Percentiles rank a stretch among this genome's conserved stretches.
These are phyloP conservation scores for Gossypium schwendimanii DNA, from an alignment of 441 rosid species.

Conservation along the genomic window DNA sequence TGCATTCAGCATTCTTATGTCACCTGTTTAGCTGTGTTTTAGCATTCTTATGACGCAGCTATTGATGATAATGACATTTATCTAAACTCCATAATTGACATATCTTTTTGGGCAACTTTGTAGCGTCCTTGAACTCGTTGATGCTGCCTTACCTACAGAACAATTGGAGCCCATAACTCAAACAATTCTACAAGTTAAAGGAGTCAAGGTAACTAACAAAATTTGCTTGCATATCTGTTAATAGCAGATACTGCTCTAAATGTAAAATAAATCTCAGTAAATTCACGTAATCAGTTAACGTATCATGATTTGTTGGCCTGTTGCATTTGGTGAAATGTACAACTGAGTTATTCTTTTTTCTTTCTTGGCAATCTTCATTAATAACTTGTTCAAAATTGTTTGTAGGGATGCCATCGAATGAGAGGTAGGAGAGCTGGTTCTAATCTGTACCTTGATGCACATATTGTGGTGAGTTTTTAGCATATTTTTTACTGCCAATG, in stretches of 20 bases:
- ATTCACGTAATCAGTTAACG: background rate
- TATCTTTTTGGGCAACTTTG: constrained; percentile 15
- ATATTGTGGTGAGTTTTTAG: constrained; percentile 64
- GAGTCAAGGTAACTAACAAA: constrained; percentile 53
- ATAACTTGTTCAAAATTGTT: constrained; percentile 10
- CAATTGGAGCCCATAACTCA: constrained; percentile 59
- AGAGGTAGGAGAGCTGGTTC: constrained; percentile 98
- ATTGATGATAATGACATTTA: background rate
- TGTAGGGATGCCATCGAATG: constrained; percentile 87
- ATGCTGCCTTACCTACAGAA: constrained; percentile 81
- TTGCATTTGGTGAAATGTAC: background rate
- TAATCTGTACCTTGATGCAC: constrained; percentile 78
- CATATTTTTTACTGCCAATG: background rate
- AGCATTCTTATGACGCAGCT: background rate
- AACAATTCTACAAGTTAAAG: constrained; percentile 72
- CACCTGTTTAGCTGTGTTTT: constrained; percentile 3
- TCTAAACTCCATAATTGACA: constrained; percentile 15
- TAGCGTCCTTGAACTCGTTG: constrained; percentile 89
- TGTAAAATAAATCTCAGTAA: background rate
- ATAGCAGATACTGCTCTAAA: background rate
- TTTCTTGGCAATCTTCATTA: constrained; percentile 3
- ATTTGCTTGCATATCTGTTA: background rate
- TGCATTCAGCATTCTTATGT: background rate
- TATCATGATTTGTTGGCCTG: background rate
- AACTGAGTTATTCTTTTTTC: background rate